These are phyloP conservation scores for Boletus tylopilopsis DNA, from an alignment of 768 basidiomycete genomes.

Conservation along the genomic window DNA sequence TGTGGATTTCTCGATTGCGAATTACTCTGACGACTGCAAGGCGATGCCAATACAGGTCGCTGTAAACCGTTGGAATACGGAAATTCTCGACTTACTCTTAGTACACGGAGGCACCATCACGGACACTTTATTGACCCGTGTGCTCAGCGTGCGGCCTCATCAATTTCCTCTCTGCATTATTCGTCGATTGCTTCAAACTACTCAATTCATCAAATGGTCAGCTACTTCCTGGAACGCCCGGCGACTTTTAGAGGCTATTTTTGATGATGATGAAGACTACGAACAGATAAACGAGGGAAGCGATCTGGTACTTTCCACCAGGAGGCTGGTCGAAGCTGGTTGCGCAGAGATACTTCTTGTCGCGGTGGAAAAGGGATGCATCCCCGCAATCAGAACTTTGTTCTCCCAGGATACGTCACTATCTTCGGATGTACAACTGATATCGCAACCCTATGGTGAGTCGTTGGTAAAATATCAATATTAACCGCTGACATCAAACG, in stretches of 20 bases:
- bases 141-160: neutral
- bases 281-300: neutral
- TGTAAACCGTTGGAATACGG: constrained; percentile 1
- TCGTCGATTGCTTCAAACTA: neutral
- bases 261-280: neutral
- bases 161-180: constrained; percentile 5
- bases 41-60: neutral
- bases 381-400: neutral
- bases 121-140: neutral
- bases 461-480: accelerated
- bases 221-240: neutral
- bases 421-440: too few species aligned
- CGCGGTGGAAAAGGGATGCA: constrained; percentile 6
- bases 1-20: neutral
- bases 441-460: neutral
- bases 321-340: neutral
- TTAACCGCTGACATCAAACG: neutral
- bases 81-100: constrained; percentile 4
- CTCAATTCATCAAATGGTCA: neutral
- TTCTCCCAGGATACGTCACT: neutral
- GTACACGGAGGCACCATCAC: neutral
- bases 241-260: neutral
- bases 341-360: neutral
- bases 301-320: neutral
- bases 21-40: neutral